phyloP scores from a whole-genome alignment of 306 rosid genomes.

The Vigna reflexopilosa region DNA sequence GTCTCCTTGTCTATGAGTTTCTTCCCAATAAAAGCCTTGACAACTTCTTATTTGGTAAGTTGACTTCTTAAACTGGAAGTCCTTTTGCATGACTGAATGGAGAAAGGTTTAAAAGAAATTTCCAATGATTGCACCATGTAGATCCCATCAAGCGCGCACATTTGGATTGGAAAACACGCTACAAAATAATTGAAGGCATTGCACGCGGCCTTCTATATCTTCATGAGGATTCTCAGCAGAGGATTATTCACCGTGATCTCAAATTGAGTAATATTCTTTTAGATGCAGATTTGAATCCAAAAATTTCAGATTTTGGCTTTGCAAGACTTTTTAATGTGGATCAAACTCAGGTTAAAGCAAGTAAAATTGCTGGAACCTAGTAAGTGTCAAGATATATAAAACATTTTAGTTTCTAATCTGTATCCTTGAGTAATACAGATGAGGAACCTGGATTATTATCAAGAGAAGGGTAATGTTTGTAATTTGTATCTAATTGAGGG shows the following conservation, averaged over 20 bases:
- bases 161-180: constrained; percentile 48
- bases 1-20: constrained; percentile 61
- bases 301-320: constrained; percentile 61
- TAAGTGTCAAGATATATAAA: constrained; percentile 21
- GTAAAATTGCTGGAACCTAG: constrained; percentile 54
- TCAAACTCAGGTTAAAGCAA: constrained; percentile 44
- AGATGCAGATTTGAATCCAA: constrained; percentile 47
- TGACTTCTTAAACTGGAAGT: not conserved
- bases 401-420: not conserved
- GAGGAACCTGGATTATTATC: not conserved
- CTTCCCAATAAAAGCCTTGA: constrained; percentile 61
- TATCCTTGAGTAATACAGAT: not conserved
- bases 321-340: constrained; percentile 48
- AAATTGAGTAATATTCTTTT: constrained; percentile 59
- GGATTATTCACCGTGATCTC: constrained; percentile 56
- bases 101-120: not conserved
- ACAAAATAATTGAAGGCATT: constrained; percentile 52
- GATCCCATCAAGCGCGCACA: constrained; percentile 42
- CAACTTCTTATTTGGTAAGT: constrained; percentile 54
- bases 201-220: constrained; percentile 54
- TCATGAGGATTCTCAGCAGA: constrained; percentile 55
- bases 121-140: constrained; percentile 7
- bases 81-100: not conserved
- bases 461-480: constrained; percentile 4
- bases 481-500: not conserved